Evolutionary conservation across 2,329 filamentous ascomycete species (phyloP).

Genomic region (Colletotrichum euphorbiae): DNA sequence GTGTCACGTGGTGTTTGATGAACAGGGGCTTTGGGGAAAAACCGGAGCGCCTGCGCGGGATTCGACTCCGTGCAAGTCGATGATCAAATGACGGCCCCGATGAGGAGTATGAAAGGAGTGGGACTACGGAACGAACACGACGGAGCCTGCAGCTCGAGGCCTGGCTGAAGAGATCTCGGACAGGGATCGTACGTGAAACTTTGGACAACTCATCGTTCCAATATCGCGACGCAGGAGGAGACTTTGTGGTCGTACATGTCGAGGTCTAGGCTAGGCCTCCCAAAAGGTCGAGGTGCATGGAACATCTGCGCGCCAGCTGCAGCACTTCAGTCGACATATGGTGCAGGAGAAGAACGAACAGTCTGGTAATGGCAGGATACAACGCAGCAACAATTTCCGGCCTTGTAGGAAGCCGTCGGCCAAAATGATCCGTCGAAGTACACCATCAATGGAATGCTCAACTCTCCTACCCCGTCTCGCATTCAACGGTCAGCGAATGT

Average conservation of each 20-base stretch:
- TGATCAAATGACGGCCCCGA: constrained; percentile 3
- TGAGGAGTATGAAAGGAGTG: neutral
- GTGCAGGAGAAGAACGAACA: neutral
- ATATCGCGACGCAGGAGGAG: constrained; percentile 27
- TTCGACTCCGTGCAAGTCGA: constrained; percentile 9
- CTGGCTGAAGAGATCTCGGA: constrained; percentile 27
- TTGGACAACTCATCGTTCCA: constrained; percentile 39
- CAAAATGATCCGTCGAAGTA: constrained; percentile 4
- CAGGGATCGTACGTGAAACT: constrained; percentile 30
- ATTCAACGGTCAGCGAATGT: neutral
- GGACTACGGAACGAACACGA: constrained; percentile 27
- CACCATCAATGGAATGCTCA: constrained; percentile 3
- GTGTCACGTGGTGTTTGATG: constrained; percentile 24
- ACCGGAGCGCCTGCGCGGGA: constrained; percentile 21
- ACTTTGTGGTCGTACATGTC: constrained; percentile 22
- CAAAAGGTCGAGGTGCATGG: constrained; percentile 34
- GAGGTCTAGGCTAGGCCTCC: constrained; percentile 15
- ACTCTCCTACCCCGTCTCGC: constrained; percentile 1
- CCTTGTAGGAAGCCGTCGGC: neutral
- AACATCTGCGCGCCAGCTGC: constrained; percentile 28
- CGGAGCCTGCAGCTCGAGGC: constrained; percentile 25
- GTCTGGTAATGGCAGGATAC: constrained; percentile 25
- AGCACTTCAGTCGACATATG: constrained; percentile 22
- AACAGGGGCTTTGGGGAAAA: neutral
- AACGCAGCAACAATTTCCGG: constrained; percentile 17